phyloP scores from a whole-genome alignment of 2,329 filamentous ascomycete genomes.

The Microdochium trichocladiopsis region DNA sequence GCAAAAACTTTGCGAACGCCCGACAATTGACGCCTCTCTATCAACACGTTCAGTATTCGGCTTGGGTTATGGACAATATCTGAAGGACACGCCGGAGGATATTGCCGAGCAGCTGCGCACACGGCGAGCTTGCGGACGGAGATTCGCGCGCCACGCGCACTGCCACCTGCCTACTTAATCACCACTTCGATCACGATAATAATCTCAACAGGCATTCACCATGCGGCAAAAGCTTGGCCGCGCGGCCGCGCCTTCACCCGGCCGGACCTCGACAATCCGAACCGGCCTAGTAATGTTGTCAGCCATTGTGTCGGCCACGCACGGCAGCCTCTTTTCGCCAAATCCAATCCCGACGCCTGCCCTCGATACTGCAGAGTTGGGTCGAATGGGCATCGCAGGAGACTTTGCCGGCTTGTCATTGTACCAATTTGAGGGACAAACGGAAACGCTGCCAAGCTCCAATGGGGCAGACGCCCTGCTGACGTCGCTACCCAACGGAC shows the following conservation, averaged over 20 bases:
- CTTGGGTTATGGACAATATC: neutral
- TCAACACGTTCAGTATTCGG: no score
- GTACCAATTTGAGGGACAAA: conserved; percentile 79
- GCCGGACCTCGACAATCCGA: conserved; percentile 4
- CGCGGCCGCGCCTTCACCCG: conserved; percentile 16
- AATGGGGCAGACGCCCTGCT: conserved; percentile 81
- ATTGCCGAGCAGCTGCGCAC: neutral
- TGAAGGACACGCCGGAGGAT: neutral
- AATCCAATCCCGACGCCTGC: conserved; percentile 58
- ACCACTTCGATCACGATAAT: no score
- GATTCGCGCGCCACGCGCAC: no score
- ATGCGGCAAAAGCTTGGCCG: neutral
- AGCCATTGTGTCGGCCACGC: neutral
- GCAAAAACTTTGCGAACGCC: neutral
- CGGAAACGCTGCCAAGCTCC: conserved; percentile 54
- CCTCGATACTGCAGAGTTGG: conserved; percentile 71
- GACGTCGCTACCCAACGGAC: conserved; percentile 76
- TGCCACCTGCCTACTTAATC: no score
- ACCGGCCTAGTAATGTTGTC: neutral
- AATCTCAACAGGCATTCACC: neutral
- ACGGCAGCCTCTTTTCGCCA: conserved; percentile 32
- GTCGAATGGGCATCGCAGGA: conserved; percentile 77
- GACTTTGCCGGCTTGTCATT: conserved; percentile 89
- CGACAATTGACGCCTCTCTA: neutral
- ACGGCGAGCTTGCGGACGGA: neutral